Base-by-base conservation (phyloP, 805 yeast genomes). In the Diddensiella transvaalensis region DNA sequence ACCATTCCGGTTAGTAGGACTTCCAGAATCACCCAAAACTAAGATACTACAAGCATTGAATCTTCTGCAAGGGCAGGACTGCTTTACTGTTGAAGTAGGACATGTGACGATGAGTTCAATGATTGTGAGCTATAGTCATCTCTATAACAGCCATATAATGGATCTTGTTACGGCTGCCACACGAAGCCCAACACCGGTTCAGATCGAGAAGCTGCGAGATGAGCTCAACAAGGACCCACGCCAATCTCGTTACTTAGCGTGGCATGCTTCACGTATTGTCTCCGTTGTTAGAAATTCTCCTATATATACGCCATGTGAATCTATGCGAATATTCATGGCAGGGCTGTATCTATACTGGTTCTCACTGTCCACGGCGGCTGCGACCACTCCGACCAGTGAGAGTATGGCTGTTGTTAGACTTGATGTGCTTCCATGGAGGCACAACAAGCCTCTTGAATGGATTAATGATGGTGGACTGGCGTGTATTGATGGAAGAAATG, bases 191-290 rank as follows among this genome's bases (percentile, higher is more conserved):
- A 24, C 24, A 13, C 17, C 42, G 8, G 33, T 18, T 3, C 30
- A 32, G n/a, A 23, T 37, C n/a, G 40, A 46, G 8, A 33, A 41
- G 41, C 35, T 49, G 3, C 8, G 36, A 3, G 30, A 18, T 21
- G 46, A 39, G 10, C 42, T 49, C 23, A 41, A 45, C 19, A 38
- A 46, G 4, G 57, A 56, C 19, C 52, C 54, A 10, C 47, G 40
- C 26, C 33, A 38, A 19, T 41, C 60, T 5, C 40, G 60, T 5
- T 39, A 36, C 23, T 44, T 56, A 19, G 60, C 60, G 4, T 56
- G 60, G 60, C 58, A 57, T 17, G 55, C 59, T 15, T 50, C 50
- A 15, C 60, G 56, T 42, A 56, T 56, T 15, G 40, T 56, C 10
- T 55, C 54, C 13, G 46, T 56, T 19, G 48, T 53, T 17, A 23